Base-by-base conservation (phyloP, 2,329 filamentous ascomycete species). In the Pestalotiopsis sp. region DNA sequence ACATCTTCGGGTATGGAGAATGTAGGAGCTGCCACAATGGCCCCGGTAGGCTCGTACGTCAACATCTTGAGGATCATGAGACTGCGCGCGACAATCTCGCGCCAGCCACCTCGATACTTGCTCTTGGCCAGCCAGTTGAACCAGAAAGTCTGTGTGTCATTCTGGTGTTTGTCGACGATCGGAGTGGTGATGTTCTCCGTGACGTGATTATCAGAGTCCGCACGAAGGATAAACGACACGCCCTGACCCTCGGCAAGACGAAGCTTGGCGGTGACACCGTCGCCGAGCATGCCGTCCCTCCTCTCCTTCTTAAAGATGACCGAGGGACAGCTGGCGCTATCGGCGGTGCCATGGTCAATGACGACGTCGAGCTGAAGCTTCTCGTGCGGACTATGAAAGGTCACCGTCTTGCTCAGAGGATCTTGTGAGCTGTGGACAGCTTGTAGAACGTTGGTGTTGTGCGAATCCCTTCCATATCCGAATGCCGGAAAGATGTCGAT, bases 1-100 rank as follows among this genome's bases (percentile, higher is more conserved):
- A 93, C 87, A 65, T 91, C 90, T 77, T 94, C 92, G 0, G 92
- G 92, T 1, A 94, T 85, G 0, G 92, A 93, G 74, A 94, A 95
- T 0, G 92, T 94, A 0, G 92, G 92, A 1, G 92, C 87, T 1
- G 92, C 92, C 41, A 94, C 86, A 65, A 94, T 94, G 9, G 92
- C 92, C 2, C 92, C 92, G 0, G 92, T 94, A 0, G 92, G 92
- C 75, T 94, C 92, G 73, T 91, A 94, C 0, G 92, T 94, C 73
- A 94, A 83, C 80, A 94, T 84, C 79, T 94, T 94, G 59, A 94
- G 80, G 66, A 93, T 89, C 83, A 94, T 87, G 65, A 94, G 81
- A 75, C 91, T 93, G 67, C 92, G 85, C 31, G 85, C 84, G 5
- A 94, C 90, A 2, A 92, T 89, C 78, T 94, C 91, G 66, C 90